Conservation (phyloP, 1,139 yeast genomes). For the Candida neerlandica region DNA sequence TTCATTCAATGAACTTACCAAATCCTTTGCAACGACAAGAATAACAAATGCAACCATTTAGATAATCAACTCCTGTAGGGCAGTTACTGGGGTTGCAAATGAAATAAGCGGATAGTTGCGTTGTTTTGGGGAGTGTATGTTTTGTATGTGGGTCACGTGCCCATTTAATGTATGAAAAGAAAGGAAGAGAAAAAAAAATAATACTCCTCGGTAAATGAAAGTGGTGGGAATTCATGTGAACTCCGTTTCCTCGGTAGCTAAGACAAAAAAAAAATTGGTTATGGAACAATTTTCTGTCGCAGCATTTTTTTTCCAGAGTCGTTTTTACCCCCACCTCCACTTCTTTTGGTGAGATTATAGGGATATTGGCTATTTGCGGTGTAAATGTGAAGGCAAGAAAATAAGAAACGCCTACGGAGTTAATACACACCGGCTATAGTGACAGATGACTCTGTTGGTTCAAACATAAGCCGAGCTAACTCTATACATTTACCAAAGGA, state of each 20-base stretch:
- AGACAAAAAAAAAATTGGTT: not conserved
- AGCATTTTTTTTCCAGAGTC: not conserved
- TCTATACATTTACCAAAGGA: not conserved
- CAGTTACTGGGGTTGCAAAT: not conserved
- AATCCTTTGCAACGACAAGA: not conserved
- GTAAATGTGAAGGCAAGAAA: too few species aligned
- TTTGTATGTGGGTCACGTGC: too few species aligned
- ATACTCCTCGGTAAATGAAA: slow-evolving; percentile 3
- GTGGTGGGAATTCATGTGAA: slow-evolving; percentile 2
- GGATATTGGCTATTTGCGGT: not conserved
- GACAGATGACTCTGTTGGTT: not conserved
- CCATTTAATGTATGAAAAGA: too few species aligned
- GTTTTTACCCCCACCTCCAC: not conserved
- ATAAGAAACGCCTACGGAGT: not conserved
- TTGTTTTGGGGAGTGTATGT: too few species aligned
- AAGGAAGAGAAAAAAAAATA: not conserved
- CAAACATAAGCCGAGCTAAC: too few species aligned
- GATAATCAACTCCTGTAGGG: not conserved
- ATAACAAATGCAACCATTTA: too few species aligned
- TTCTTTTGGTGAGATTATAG: too few species aligned
- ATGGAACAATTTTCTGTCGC: not conserved
- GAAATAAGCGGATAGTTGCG: too few species aligned
- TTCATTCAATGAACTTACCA: too few species aligned
- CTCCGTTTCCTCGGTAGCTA: slow-evolving; percentile 3
- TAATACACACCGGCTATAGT: not conserved